Conservation (phyloP, 352 stramenopile species). For the Phytophthora pluvialis region DNA sequence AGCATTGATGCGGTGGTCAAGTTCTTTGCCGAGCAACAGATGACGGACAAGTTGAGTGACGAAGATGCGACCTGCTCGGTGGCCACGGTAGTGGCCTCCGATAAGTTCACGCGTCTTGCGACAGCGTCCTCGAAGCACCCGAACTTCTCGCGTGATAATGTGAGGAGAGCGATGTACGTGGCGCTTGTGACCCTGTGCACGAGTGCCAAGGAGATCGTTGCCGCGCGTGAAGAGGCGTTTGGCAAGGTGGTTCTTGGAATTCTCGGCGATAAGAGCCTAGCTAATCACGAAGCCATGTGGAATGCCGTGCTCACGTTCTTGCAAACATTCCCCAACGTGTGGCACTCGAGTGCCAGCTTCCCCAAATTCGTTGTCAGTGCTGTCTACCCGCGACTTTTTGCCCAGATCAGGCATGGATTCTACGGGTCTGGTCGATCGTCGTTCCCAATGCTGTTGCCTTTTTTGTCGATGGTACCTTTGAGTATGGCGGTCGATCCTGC, state of each 20-base stretch:
- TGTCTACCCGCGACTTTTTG: constrained; percentile 70
- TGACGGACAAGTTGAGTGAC: constrained; percentile 50
- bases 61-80: constrained; percentile 45
- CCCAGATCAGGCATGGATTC: constrained; percentile 80
- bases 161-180: constrained; percentile 73
- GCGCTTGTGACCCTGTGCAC: constrained; percentile 60
- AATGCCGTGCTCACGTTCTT: constrained; percentile 79
- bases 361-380: constrained; percentile 69
- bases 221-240: constrained; percentile 59
- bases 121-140: constrained; percentile 73
- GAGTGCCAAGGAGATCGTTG: constrained; percentile 49
- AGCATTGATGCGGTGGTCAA: constrained; percentile 65
- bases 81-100: constrained; percentile 56
- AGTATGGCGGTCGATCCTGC: constrained; percentile 53
- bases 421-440: constrained; percentile 73
- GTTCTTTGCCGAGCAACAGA: constrained; percentile 49
- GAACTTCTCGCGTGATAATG: constrained; percentile 74
- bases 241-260: constrained; percentile 73
- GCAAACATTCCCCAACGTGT: constrained; percentile 56
- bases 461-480: constrained; percentile 79
- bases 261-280: constrained; percentile 71
- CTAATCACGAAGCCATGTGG: constrained; percentile 78
- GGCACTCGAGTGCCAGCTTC: constrained; percentile 48
- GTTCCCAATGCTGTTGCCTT: constrained; percentile 71
- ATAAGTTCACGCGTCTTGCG: constrained; percentile 66